Percentiles rank a stretch among this genome's conserved stretches.
phyloP scores from a whole-genome alignment of 805 yeast species.

The Lachancea sp. region DNA sequence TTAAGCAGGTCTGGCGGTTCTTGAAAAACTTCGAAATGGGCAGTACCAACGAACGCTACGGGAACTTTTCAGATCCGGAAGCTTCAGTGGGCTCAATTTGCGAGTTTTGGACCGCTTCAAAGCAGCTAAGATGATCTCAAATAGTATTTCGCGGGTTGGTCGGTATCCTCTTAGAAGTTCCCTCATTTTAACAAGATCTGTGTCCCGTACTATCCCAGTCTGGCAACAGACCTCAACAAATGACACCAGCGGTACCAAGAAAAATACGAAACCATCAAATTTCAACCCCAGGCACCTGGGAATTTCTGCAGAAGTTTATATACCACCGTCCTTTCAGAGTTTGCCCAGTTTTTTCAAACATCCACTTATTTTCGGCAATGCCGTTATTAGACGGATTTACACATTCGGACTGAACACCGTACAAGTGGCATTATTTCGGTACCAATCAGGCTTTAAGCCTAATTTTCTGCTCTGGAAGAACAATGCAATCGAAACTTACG shows the following conservation, averaged over 20 bases:
- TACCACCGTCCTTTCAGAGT: conserved; percentile 45
- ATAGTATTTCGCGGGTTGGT: background rate
- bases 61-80: background rate
- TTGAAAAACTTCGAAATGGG: background rate
- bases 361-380: conserved; percentile 41
- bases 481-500: conserved; percentile 69
- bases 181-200: background rate
- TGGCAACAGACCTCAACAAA: conserved; percentile 1
- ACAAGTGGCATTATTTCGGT: conserved; percentile 60
- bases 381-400: conserved; percentile 54
- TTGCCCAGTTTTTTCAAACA: conserved; percentile 38
- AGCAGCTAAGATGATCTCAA: conserved; percentile 1
- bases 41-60: background rate
- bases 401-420: conserved; percentile 61
- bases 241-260: background rate
- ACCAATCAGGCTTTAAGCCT: conserved; percentile 63
- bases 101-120: too few species aligned
- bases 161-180: background rate
- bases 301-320: conserved; percentile 39
- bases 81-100: too few species aligned
- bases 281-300: conserved; percentile 39
- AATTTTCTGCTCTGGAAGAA: conserved; percentile 76
- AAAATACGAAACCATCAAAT: conserved; percentile 12
- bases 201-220: background rate
- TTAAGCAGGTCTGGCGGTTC: too few species aligned